These are phyloP conservation scores for Phylloporus scabripes DNA, from an alignment of 768 basidiomycete genomes.

Conservation along the genomic window DNA sequence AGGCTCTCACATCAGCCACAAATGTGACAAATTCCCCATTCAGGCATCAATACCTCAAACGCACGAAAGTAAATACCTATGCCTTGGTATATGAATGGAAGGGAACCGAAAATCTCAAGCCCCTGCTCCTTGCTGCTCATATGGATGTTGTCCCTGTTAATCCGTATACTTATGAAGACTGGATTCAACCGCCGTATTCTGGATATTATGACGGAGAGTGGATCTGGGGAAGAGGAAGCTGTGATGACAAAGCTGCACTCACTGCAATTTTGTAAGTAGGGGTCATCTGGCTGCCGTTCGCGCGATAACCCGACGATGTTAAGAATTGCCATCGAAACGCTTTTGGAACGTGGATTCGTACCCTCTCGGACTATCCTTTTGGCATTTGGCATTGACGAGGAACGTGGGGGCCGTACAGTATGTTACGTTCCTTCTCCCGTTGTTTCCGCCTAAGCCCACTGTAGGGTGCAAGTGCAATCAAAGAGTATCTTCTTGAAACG, in stretches of 20 bases:
- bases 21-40: not conserved
- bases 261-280: conserved; percentile 31
- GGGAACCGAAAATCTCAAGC: not conserved
- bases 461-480: conserved; percentile 41
- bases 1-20: not conserved
- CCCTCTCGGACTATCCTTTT: not conserved
- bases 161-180: conserved; percentile 26
- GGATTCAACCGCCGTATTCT: conserved; percentile 29
- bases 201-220: conserved; percentile 35
- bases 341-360: not conserved
- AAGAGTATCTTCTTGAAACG: conserved; percentile 30
- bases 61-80: conserved; percentile 55
- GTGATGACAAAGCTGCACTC: conserved; percentile 40
- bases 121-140: conserved; percentile 40
- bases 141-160: not conserved
- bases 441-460: not conserved
- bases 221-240: conserved; percentile 45
- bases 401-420: not conserved
- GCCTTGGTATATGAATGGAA: conserved; percentile 59
- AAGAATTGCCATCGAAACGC: not conserved
- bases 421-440: too few species aligned
- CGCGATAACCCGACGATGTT: not conserved
- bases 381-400: not conserved
- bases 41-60: conserved; percentile 43
- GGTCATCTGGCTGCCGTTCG: not conserved